Percentiles rank a stretch among this genome's conserved stretches.
These are phyloP conservation scores for Podaxis sp. DNA, from an alignment of 768 basidiomycete species.

Conservation along the genomic window DNA sequence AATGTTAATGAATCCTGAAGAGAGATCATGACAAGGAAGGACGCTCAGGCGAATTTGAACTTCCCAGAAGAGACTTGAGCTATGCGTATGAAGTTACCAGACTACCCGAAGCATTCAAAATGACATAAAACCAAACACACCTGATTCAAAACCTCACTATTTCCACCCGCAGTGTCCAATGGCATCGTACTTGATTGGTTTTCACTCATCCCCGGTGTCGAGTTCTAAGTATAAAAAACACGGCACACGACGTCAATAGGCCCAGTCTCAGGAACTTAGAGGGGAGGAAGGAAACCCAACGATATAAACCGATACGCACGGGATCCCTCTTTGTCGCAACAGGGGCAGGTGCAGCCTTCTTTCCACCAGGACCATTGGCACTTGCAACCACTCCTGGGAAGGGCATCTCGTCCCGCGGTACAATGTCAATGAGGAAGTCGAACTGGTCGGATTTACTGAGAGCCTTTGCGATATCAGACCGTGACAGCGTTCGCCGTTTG, in stretches of 20 bases:
- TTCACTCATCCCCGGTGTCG: conserved; percentile 1
- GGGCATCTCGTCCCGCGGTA: conserved; percentile 74
- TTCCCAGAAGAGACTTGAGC: conserved; percentile 7
- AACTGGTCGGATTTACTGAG: conserved; percentile 93
- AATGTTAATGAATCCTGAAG: background rate
- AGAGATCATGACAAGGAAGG: background rate
- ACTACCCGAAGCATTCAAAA: background rate
- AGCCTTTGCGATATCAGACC: conserved; percentile 91
- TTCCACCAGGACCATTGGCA: conserved; percentile 7
- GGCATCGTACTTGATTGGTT: background rate
- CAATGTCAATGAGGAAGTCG: conserved; percentile 95
- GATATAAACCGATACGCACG: background rate
- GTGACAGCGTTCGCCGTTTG: conserved; percentile 92
- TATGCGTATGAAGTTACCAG: background rate
- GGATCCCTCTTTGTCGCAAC: conserved; percentile 8
- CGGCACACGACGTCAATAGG: background rate
- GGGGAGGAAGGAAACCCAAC: too few relatives aligned
- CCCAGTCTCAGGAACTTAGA: background rate
- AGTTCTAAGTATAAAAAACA: background rate
- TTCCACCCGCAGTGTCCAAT: background rate
- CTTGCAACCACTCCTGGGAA: conserved; percentile 23
- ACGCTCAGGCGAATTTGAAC: conserved; percentile 3
- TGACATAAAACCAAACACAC: background rate
- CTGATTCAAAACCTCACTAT: conserved; percentile 7
- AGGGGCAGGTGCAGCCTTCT: conserved; percentile 7